Conservation (phyloP, 441 rosid genomes). For the Croton laevigatus region DNA sequence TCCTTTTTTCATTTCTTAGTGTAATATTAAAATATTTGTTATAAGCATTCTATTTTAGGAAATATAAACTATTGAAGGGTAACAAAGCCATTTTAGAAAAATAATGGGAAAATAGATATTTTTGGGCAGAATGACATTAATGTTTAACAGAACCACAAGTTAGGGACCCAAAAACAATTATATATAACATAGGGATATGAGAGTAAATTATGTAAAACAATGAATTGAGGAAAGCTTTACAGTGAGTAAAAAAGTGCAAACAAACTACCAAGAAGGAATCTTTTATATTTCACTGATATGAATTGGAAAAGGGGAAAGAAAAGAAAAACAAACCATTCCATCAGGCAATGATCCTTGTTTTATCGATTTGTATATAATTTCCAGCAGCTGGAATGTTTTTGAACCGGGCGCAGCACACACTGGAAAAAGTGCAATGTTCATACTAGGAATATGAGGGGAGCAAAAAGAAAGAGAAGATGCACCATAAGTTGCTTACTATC, state of each 20-base stretch:
- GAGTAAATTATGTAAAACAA: too few relatives aligned
- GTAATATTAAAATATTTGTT: too few relatives aligned
- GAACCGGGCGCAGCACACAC: constrained; percentile 99
- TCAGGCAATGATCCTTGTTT: constrained; percentile 64
- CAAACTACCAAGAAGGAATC: neutral
- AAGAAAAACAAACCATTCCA: constrained; percentile 58
- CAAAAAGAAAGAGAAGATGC: constrained; percentile 10
- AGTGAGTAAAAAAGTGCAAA: neutral
- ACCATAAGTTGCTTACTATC: constrained; percentile 61
- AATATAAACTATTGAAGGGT: too few relatives aligned
- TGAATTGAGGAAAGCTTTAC: neutral
- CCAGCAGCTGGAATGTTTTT: constrained; percentile 94
- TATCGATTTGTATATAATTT: constrained; percentile 70
- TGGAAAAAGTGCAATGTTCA: constrained; percentile 26
- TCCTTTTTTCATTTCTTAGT: too few relatives aligned
- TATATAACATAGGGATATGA: too few relatives aligned
- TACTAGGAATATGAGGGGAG: neutral
- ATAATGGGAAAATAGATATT: too few relatives aligned
- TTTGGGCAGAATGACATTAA: too few relatives aligned
- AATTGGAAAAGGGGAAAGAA: constrained; percentile 4
- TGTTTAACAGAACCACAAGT: too few relatives aligned
- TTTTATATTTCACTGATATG: neutral
- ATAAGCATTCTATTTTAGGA: too few relatives aligned
- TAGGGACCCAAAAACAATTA: too few relatives aligned
- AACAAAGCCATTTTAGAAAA: too few relatives aligned